These are phyloP conservation scores for Mercurialis annua DNA, from an alignment of 345 rosid species.

Conservation along the genomic window DNA sequence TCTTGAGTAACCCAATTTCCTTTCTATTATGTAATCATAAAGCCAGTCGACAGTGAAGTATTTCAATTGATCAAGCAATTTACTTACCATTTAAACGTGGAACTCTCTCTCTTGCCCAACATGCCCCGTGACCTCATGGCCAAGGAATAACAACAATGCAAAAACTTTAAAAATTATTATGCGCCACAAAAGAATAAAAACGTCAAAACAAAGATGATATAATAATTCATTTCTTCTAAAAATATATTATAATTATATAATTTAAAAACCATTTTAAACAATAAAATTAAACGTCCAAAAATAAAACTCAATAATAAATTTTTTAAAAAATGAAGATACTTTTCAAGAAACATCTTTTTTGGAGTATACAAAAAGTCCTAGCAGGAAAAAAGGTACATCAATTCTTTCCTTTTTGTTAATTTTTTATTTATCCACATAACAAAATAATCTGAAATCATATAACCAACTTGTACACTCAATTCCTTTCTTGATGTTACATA, in stretches of 20 bases:
- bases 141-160: neutral
- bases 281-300: no score
- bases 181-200: no score
- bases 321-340: neutral
- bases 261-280: no score
- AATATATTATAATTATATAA: no score
- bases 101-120: neutral
- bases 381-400: neutral
- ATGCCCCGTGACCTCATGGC: neutral
- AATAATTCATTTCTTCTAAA: no score
- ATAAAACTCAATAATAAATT: no score
- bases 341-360: neutral
- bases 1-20: no score
- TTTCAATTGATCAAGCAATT: neutral
- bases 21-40: neutral
- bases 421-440: neutral
- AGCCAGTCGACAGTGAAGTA: neutral
- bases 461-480: conserved; percentile 6
- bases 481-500: conserved; percentile 15
- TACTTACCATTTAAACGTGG: neutral
- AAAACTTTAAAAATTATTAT: neutral
- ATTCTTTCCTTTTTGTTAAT: conserved; percentile 10
- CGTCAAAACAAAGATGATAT: no score
- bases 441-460: neutral
- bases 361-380: neutral